These are phyloP conservation scores for Tolypocladium ophioglossoides DNA, from an alignment of 2,329 filamentous ascomycete species.

Conservation along the genomic window DNA sequence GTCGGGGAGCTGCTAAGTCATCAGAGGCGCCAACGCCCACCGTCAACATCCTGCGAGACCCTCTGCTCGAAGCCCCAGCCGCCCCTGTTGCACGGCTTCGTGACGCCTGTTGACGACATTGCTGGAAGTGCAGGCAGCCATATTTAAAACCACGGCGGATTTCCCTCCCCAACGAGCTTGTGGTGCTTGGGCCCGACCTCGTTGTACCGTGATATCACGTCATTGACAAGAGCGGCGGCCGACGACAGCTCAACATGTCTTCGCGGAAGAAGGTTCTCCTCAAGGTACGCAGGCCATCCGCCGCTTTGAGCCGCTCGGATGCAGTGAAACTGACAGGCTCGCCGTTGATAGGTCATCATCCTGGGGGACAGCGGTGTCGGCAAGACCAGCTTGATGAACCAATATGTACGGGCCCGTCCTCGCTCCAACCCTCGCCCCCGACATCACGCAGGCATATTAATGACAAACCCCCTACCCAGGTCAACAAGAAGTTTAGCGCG, in stretches of 20 bases:
- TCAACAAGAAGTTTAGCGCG: slow-evolving; percentile 99
- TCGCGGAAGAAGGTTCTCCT: slow-evolving; percentile 83
- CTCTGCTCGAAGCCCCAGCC: neutral
- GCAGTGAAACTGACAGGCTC: slow-evolving; percentile 1
- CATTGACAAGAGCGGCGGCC: slow-evolving; percentile 6
- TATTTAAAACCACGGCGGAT: neutral
- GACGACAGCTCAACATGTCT: slow-evolving; percentile 45
- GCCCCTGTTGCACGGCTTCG: neutral
- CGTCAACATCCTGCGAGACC: neutral
- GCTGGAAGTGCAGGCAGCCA: neutral
- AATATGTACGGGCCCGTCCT: slow-evolving; percentile 70
- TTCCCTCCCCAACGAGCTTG: neutral
- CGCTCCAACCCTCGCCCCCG: slow-evolving; percentile 1
- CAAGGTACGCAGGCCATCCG: slow-evolving; percentile 53
- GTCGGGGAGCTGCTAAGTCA: neutral
- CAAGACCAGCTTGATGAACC: slow-evolving; percentile 99
- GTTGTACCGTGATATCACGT: neutral
- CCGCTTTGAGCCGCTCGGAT: too few species aligned
- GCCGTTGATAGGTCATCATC: slow-evolving; percentile 74
- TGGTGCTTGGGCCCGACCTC: neutral
- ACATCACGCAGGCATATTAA: slow-evolving; percentile 4
- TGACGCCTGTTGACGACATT: neutral
- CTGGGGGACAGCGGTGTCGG: slow-evolving; percentile 97
- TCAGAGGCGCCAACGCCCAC: neutral
- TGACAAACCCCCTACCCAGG: slow-evolving; percentile 39